Conservation (phyloP, 495 filamentous ascomycete genomes). For the Penicillium cinerascens region DNA sequence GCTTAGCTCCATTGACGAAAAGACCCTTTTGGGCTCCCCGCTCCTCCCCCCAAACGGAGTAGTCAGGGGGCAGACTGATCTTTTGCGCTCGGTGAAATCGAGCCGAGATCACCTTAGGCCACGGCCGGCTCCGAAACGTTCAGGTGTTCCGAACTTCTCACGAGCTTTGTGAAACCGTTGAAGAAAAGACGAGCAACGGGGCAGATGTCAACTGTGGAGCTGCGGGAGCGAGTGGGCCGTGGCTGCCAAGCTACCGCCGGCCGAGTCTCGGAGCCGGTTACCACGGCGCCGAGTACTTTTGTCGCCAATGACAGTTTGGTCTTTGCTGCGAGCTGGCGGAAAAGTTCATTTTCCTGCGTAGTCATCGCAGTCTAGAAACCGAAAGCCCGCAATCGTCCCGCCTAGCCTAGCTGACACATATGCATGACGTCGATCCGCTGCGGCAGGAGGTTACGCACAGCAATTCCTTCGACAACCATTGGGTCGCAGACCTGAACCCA, state of each 20-base stretch:
- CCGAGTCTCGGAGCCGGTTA: constrained; percentile 37
- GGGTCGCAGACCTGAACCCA: too few relatives aligned
- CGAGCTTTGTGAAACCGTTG: constrained; percentile 18
- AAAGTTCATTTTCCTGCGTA: constrained; percentile 8
- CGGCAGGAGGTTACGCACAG: constrained; percentile 1
- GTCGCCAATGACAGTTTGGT: not conserved
- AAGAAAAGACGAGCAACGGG: constrained; percentile 7
- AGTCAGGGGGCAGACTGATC: not conserved
- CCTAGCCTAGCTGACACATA: not conserved
- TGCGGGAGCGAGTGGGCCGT: constrained; percentile 8
- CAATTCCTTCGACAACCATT: not conserved
- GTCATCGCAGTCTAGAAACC: not conserved
- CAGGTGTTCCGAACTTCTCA: constrained; percentile 4
- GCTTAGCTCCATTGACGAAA: not conserved
- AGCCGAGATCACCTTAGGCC: constrained; percentile 35
- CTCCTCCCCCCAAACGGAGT: not conserved
- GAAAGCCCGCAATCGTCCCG: not conserved
- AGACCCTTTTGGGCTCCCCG: not conserved
- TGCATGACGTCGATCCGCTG: constrained; percentile 3
- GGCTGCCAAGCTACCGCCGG: constrained; percentile 19
- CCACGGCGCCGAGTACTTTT: not conserved
- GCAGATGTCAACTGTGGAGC: constrained; percentile 12
- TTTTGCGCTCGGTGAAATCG: constrained; percentile 17
- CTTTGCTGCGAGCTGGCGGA: not conserved
- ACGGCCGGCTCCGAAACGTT: constrained; percentile 32